A percentile compares a stretch with the other conserved stretches of the same genome.
These are phyloP conservation scores for Penicillium angulare DNA, from an alignment of 495 filamentous ascomycete genomes.

Conservation along the genomic window DNA sequence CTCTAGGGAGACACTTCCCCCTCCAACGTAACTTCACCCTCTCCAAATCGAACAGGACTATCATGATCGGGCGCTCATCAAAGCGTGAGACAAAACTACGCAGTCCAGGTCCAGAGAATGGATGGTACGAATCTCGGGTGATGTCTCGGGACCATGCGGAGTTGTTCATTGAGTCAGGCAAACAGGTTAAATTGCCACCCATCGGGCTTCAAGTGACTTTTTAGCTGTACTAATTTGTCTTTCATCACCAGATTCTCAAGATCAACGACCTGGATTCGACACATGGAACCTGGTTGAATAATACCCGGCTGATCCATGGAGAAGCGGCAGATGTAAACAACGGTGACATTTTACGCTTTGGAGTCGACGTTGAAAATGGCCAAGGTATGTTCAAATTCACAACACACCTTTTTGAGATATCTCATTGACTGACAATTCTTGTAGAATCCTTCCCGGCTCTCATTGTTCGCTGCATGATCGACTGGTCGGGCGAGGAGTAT, in stretches of 20 bases:
- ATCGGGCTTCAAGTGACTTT: too few species aligned
- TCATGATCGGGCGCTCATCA: conserved; percentile 59
- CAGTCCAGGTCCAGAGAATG: conserved; percentile 55
- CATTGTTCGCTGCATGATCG: conserved; percentile 31
- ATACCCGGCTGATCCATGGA: conserved; percentile 34
- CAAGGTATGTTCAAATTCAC: conserved; percentile 29
- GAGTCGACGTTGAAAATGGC: conserved; percentile 52
- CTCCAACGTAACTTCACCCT: conserved; percentile 33
- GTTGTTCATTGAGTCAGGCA: conserved; percentile 43
- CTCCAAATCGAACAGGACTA: conserved; percentile 12
- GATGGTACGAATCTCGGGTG: conserved; percentile 75
- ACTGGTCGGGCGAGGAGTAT: conserved; percentile 22
- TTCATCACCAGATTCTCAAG: conserved; percentile 35
- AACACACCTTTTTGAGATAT: background rate
- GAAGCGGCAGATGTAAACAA: conserved; percentile 34
- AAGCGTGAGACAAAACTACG: conserved; percentile 56
- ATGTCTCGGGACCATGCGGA: conserved; percentile 78
- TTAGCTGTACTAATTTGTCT: conserved; percentile 12
- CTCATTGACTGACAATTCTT: background rate
- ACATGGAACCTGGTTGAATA: conserved; percentile 56
- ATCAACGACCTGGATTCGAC: conserved; percentile 54
- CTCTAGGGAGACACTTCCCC: conserved; percentile 18
- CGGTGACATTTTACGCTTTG: conserved; percentile 55
- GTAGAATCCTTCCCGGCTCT: conserved; percentile 43
- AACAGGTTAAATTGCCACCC: too few species aligned